Evolutionary conservation across 495 filamentous ascomycete species (phyloP), one percentile per base, ranked within the genome.

Genomic region (Glonium stellatum): DNA sequence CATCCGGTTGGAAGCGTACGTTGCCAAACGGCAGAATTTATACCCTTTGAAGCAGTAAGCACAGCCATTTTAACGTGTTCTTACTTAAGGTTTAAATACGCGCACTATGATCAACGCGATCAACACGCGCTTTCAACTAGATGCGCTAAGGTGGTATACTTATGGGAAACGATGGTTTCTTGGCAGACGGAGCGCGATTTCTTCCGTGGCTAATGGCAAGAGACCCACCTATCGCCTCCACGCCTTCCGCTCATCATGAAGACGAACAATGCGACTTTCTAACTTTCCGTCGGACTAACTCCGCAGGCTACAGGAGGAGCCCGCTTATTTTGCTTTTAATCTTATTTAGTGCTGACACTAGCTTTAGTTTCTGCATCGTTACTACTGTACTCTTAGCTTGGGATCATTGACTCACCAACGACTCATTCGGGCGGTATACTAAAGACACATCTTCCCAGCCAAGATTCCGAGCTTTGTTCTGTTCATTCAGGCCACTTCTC

Each of bases 401-500:
- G 18, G 18, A 44, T 31, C 19, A 51, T 15, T 51, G 48, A 51
- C 48, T 50, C 47, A 50, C 21, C 47, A 50, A 23, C 47, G 47
- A 50, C 47, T 51, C 48, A 51, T 51, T 31, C 19, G 11, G 48
- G 12, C 21, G 21, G 48, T 6, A 31, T 15, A 51, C 25, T 27
- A 27, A 51, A 23, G 2, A 13, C 27, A 3, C 27, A 31, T 31
- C 27, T 31, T 31, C 27, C 27, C 3, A 31, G 27, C 27, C 27
- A 6, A 31, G 27, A 31, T 31, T 31, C 12, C 4, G 18, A 44
- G 12, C 13, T 44, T 15, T 11, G 3, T 44, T 44, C 18, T 44
- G 18, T 11, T 44, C 39, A 2, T 18, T 11, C 4, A 4, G 13
- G 39, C 18, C 12, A 15, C 23, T 22, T 10, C 6, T 31, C 8